Evolutionary conservation across 2,329 filamentous ascomycete genomes (phyloP).

Genomic region (Biscogniauxia sp.): DNA sequence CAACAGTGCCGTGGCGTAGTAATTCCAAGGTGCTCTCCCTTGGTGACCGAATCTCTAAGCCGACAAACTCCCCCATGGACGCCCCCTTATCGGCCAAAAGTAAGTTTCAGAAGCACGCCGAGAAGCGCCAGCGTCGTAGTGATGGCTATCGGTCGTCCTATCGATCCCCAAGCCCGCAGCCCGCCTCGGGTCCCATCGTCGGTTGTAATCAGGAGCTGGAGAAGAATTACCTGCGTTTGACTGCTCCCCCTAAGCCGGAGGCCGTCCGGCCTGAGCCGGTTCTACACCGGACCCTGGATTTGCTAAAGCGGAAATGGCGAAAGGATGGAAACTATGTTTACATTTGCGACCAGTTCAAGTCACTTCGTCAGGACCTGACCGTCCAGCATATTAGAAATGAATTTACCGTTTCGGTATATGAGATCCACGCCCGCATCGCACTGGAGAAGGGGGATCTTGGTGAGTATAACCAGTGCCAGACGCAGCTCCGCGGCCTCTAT

Average conservation of each 20-base stretch:
- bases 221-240: constrained; percentile 93
- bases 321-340: constrained; percentile 92
- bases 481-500: constrained; percentile 91
- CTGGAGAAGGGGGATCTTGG: constrained; percentile 97
- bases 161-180: constrained; percentile 55
- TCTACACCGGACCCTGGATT: constrained; percentile 78
- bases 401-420: constrained; percentile 94
- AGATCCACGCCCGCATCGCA: constrained; percentile 95
- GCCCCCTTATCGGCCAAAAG: constrained; percentile 54
- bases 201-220: constrained; percentile 82
- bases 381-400: constrained; percentile 96
- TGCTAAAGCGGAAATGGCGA: constrained; percentile 93
- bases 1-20: constrained; percentile 74
- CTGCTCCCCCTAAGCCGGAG: constrained; percentile 81
- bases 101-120: constrained; percentile 87
- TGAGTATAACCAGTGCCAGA: constrained; percentile 99
- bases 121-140: constrained; percentile 88
- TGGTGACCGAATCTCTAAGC: constrained; percentile 73
- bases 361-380: constrained; percentile 93
- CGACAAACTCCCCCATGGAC: constrained; percentile 43
- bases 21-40: constrained; percentile 54
- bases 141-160: constrained; percentile 62
- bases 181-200: constrained; percentile 69
- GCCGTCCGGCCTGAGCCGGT: constrained; percentile 82
- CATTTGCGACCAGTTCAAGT: constrained; percentile 99